These are phyloP conservation scores for Symmetrospora coprosmae DNA, from an alignment of 768 basidiomycete species.

Conservation along the genomic window DNA sequence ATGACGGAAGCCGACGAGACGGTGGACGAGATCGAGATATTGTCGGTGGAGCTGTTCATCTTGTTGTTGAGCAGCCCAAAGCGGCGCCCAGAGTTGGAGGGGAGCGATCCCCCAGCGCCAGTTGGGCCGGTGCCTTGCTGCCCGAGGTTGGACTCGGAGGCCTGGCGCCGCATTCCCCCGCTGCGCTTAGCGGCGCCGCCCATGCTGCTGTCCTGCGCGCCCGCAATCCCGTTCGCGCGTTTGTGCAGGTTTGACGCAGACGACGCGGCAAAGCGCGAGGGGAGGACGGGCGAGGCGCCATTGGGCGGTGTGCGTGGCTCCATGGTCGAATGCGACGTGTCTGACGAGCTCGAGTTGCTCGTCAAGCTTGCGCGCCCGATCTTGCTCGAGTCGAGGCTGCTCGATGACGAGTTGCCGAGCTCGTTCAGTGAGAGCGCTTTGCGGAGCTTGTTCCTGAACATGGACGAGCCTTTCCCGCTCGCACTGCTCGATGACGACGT, in stretches of 20 bases:
- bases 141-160: too few relatives aligned
- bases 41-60: conserved; percentile 76
- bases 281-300: conserved; percentile 3
- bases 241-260: conserved; percentile 7
- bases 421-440: conserved; percentile 9
- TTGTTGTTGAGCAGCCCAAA: conserved; percentile 71
- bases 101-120: conserved; percentile 43
- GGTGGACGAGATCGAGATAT: conserved; percentile 86
- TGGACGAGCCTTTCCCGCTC: conserved; percentile 9
- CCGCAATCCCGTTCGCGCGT: too few relatives aligned
- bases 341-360: conserved; percentile 8
- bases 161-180: not conserved
- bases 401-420: conserved; percentile 1
- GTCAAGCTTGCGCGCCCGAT: conserved; percentile 17
- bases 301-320: conserved; percentile 24
- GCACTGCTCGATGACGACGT: too few relatives aligned
- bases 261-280: not conserved
- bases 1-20: conserved; percentile 90
- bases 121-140: too few relatives aligned
- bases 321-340: conserved; percentile 16
- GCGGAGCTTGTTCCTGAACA: conserved; percentile 6
- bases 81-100: conserved; percentile 25
- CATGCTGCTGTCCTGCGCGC: not conserved
- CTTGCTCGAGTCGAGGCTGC: not conserved
- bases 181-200: conserved; percentile 38